phyloP scores from a whole-genome alignment of 768 basidiomycete species.

The Rhodocollybia butyracea region DNA sequence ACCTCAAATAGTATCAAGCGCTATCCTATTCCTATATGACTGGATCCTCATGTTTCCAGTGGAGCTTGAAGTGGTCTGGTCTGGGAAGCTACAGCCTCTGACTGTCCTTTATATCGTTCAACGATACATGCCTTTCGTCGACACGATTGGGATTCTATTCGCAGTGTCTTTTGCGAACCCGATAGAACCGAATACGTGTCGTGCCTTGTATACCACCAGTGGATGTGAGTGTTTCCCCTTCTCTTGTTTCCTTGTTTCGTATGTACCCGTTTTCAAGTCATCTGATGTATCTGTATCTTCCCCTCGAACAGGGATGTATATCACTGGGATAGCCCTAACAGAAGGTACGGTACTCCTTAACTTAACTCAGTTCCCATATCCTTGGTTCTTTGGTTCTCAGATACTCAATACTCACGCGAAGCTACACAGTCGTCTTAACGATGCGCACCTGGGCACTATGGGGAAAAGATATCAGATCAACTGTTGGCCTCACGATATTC shows the following conservation, averaged over 20 bases:
- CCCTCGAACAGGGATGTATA: slow-evolving; percentile 13
- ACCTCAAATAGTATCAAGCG: not conserved
- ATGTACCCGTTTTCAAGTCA: not conserved
- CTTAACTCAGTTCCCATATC: not conserved
- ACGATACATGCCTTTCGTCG: too few species aligned
- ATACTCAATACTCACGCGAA: not conserved
- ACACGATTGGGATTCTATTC: slow-evolving; percentile 2
- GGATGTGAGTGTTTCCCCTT: slow-evolving; percentile 3
- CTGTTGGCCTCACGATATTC: slow-evolving; percentile 6
- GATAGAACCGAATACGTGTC: not conserved
- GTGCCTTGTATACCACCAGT: not conserved
- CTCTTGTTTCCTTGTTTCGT: not conserved
- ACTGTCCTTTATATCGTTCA: slow-evolving; percentile 11
- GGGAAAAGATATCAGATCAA: slow-evolving; percentile 4
- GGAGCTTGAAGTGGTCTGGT: not conserved
- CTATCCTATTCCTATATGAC: not conserved
- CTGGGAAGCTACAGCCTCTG: not conserved
- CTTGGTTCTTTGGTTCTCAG: not conserved
- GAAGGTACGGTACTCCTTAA: too few species aligned
- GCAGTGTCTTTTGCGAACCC: slow-evolving; percentile 3
- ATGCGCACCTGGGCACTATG: slow-evolving; percentile 15
- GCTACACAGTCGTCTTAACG: slow-evolving; percentile 11
- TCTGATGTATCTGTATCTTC: not conserved
- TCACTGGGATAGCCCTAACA: slow-evolving; percentile 10
- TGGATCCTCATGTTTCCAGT: too few species aligned